A percentile compares a stretch with the other conserved stretches of the same genome.
phyloP scores from a whole-genome alignment of 1,284 basidiomycete species.

The Pholiota adiposa region DNA sequence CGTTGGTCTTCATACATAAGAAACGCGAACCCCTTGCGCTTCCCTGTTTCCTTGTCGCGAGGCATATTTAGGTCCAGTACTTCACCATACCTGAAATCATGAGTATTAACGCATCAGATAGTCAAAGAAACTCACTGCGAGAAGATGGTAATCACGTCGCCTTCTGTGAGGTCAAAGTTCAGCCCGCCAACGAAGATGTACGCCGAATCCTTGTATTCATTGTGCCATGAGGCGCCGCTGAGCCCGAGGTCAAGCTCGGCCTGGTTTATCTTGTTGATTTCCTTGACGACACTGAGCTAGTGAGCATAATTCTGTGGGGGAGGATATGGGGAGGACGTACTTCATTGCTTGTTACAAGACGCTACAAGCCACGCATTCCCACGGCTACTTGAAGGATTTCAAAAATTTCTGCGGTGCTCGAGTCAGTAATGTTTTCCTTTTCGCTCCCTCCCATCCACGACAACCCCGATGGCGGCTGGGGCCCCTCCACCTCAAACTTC shows the following conservation, averaged over 20 bases:
- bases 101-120: not conserved
- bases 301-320: constrained; percentile 5
- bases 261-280: constrained; percentile 94
- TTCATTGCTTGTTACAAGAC: constrained; percentile 56
- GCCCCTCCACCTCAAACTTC: constrained; percentile 72
- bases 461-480: constrained; percentile 84
- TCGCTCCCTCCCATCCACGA: constrained; percentile 78
- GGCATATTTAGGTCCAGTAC: constrained; percentile 95
- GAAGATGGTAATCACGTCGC: constrained; percentile 97
- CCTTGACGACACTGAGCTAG: constrained; percentile 78
- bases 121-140: constrained; percentile 80
- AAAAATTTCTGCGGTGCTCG: constrained; percentile 31
- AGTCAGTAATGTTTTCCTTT: constrained; percentile 68
- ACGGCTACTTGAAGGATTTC: constrained; percentile 35
- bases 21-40: constrained; percentile 92
- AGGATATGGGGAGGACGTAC: constrained; percentile 45
- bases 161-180: constrained; percentile 88
- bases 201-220: constrained; percentile 96
- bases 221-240: constrained; percentile 90
- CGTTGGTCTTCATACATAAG: constrained; percentile 99
- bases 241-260: constrained; percentile 86
- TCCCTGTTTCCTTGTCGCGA: constrained; percentile 88
- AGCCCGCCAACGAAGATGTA: constrained; percentile 94
- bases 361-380: constrained; percentile 41
- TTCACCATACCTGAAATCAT: constrained; percentile 81